Evolutionary conservation across 2,329 filamentous ascomycete genomes (phyloP).

Genomic region (Ceratocystis albifundus): DNA sequence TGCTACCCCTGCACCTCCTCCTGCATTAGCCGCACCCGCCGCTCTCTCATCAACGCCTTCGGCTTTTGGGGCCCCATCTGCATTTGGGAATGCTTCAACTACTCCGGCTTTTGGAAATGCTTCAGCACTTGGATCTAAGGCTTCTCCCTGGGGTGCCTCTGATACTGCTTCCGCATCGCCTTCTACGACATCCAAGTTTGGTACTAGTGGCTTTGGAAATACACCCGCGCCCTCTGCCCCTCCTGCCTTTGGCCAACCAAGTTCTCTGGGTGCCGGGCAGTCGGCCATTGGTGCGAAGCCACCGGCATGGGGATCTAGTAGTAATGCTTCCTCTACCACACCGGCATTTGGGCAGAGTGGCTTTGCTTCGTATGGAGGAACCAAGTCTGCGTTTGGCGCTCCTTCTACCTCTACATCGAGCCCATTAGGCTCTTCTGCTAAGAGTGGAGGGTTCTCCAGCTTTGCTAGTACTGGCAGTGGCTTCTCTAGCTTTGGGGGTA

Average conservation of each 20-base stretch:
- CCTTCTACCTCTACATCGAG: slow-evolving; percentile 25
- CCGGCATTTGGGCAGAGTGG: slow-evolving; percentile 31
- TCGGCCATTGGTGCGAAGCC: slow-evolving; percentile 5
- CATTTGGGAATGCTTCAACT: slow-evolving; percentile 19
- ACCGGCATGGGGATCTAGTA: slow-evolving; percentile 11
- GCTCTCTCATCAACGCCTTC: slow-evolving; percentile 29
- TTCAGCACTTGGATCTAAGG: slow-evolving; percentile 22
- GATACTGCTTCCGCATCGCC: slow-evolving; percentile 29
- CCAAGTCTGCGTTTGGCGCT: slow-evolving; percentile 20
- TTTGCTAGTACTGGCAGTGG: slow-evolving; percentile 43
- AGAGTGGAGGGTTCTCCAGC: slow-evolving; percentile 40
- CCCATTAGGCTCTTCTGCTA: slow-evolving; percentile 25
- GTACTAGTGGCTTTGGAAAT: slow-evolving; percentile 36
- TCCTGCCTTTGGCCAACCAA: slow-evolving; percentile 41
- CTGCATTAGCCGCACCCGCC: slow-evolving; percentile 27
- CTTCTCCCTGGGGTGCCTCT: slow-evolving; percentile 36
- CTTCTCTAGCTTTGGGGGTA: slow-evolving; percentile 40
- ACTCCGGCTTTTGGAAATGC: slow-evolving; percentile 25
- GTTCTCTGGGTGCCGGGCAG: slow-evolving; percentile 32
- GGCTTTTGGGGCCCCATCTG: slow-evolving; percentile 29
- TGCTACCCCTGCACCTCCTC: slow-evolving; percentile 27
- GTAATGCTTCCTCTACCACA: slow-evolving; percentile 27
- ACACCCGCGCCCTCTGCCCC: slow-evolving; percentile 30
- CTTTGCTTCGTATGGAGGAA: slow-evolving; percentile 46
- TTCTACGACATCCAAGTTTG: slow-evolving; percentile 34